phyloP scores from a whole-genome alignment of 208 protist genomes.

The Naegleria lovaniensis region DNA sequence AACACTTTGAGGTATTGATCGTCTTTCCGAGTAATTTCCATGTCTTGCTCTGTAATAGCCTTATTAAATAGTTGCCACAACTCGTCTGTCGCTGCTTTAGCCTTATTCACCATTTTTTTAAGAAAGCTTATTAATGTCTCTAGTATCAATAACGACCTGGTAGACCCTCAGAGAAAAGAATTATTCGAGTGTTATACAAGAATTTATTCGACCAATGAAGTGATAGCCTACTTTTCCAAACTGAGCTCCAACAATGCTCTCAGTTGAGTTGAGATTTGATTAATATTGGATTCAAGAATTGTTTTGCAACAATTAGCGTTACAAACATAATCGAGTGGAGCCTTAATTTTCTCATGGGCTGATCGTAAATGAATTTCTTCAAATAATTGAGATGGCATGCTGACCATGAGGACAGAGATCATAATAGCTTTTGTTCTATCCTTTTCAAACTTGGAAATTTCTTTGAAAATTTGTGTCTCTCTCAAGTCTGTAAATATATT shows the following conservation, averaged over 20 bases:
- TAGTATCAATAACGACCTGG: no score
- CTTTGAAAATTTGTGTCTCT: not conserved
- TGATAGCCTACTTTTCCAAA: no score
- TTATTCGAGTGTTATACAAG: no score
- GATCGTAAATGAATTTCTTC: not conserved
- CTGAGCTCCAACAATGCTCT: not conserved
- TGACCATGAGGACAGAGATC: not conserved
- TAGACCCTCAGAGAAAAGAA: no score
- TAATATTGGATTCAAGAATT: not conserved
- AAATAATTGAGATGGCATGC: not conserved
- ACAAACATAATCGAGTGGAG: not conserved
- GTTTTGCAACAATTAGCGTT: not conserved
- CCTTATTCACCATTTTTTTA: no score
- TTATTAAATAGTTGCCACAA: not conserved
- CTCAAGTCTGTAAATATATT: not conserved
- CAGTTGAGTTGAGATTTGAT: not conserved
- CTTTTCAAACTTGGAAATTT: not conserved
- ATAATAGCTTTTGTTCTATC: not conserved
- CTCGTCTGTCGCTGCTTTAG: no score
- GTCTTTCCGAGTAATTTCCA: not conserved
- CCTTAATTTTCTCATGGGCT: not conserved
- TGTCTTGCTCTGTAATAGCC: not conserved
- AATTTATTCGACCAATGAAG: no score
- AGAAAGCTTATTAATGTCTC: no score
- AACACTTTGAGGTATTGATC: not conserved